Percentiles rank a stretch among this genome's conserved stretches.
Conservation (phyloP, 202 grass and related monocot genomes). For the Schoenoplectus tabernaemontani region DNA sequence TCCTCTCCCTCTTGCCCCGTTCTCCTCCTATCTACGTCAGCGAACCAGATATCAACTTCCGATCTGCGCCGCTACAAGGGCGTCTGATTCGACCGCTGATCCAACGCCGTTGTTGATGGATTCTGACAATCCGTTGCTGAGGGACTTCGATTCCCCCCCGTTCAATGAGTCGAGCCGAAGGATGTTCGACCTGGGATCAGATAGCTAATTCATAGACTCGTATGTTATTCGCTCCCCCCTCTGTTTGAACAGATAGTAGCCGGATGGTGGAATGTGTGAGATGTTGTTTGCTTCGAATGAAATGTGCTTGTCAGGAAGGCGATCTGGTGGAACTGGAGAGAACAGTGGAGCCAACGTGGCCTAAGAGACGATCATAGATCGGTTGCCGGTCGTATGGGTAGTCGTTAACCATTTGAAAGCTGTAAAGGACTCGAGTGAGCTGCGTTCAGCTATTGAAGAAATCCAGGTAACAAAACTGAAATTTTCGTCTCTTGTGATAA, state of each 20-base stretch:
- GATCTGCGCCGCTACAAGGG: no score
- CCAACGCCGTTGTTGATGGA: no score
- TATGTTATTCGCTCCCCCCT: no score
- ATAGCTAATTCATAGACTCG: conserved; percentile 56
- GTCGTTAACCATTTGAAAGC: conserved; percentile 21
- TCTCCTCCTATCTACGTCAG: no score
- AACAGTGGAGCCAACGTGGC: conserved; percentile 70
- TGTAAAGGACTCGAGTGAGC: conserved; percentile 22
- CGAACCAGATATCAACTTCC: no score
- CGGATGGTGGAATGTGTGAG: neutral
- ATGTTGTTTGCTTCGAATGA: neutral
- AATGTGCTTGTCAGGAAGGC: conserved; percentile 38
- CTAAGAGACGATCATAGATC: conserved; percentile 27
- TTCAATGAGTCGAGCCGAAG: conserved; percentile 41
- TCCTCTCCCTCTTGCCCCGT: no score
- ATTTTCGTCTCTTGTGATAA: neutral
- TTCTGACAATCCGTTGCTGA: no score
- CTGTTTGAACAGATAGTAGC: neutral
- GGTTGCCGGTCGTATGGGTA: conserved; percentile 19
- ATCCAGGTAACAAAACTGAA: conserved; percentile 32
- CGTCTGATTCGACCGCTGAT: no score
- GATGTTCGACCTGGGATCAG: conserved; percentile 72
- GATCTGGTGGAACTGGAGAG: conserved; percentile 80
- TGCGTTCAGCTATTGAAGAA: conserved; percentile 28
- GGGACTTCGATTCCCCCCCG: no score